These are phyloP conservation scores for Astragalus membranaceus DNA, from an alignment of 306 rosid species.

Conservation along the genomic window DNA sequence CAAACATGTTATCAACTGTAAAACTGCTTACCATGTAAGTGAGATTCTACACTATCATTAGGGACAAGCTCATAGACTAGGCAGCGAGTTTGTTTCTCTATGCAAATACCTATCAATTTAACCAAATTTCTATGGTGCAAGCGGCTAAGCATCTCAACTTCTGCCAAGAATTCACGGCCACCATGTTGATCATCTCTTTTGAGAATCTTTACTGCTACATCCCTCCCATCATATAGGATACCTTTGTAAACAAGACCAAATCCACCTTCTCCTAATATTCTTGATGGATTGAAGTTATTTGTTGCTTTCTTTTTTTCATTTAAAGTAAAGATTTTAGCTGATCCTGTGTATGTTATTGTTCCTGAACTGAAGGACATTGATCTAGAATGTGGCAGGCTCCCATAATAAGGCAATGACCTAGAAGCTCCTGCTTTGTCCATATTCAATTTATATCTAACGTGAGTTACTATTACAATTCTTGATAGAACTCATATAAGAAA, in stretches of 20 bases:
- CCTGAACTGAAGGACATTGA: slow-evolving; percentile 44
- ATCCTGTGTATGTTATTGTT: slow-evolving; percentile 46
- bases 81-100: slow-evolving; percentile 65
- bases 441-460: neutral
- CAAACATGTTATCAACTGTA: no score
- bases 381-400: slow-evolving; percentile 41
- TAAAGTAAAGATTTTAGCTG: slow-evolving; percentile 62
- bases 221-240: slow-evolving; percentile 53
- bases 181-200: slow-evolving; percentile 71
- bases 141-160: slow-evolving; percentile 86
- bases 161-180: slow-evolving; percentile 76
- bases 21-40: slow-evolving; percentile 63
- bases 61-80: slow-evolving; percentile 85
- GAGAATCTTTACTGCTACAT: slow-evolving; percentile 82
- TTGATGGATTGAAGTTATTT: slow-evolving; percentile 58
- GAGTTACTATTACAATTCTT: no score
- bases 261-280: slow-evolving; percentile 92
- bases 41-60: slow-evolving; percentile 85
- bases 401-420: slow-evolving; percentile 28
- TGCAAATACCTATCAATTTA: slow-evolving; percentile 71
- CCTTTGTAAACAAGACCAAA: slow-evolving; percentile 80
- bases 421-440: slow-evolving; percentile 33
- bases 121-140: slow-evolving; percentile 87
- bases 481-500: no score
- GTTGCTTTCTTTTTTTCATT: slow-evolving; percentile 71